Conservation (phyloP, 148 eudicot species). For the Salicornia ramosissima region DNA sequence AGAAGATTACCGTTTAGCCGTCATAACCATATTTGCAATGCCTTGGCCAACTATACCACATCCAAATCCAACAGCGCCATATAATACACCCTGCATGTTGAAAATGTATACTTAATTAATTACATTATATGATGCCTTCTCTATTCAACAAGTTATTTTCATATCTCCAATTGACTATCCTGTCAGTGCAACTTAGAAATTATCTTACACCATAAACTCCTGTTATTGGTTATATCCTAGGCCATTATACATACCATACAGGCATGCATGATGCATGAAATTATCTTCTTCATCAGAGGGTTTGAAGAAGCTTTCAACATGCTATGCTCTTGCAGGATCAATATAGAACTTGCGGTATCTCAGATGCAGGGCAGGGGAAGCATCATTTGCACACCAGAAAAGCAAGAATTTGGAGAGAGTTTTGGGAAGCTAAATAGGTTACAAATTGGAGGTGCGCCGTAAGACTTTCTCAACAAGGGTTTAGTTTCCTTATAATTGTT, state of each 20-base stretch:
- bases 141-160: too few relatives aligned
- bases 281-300: not conserved
- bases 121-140: not conserved
- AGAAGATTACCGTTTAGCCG: constrained; percentile 47
- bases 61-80: constrained; percentile 60
- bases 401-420: not conserved
- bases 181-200: not conserved
- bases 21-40: constrained; percentile 64
- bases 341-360: not conserved
- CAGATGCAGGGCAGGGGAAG: not conserved
- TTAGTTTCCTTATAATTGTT: not conserved
- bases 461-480: not conserved
- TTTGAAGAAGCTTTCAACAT: not conserved
- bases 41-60: constrained; percentile 67
- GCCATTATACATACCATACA: not conserved
- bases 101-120: not conserved
- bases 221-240: not conserved
- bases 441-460: not conserved
- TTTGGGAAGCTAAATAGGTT: not conserved
- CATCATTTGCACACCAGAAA: not conserved
- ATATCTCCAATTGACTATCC: not conserved
- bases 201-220: not conserved
- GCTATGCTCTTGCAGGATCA: not conserved
- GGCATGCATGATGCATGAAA: not conserved
- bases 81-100: constrained; percentile 48